Evolutionary conservation across 768 basidiomycete genomes (phyloP).

Genomic region (Heimioporus sp.): DNA sequence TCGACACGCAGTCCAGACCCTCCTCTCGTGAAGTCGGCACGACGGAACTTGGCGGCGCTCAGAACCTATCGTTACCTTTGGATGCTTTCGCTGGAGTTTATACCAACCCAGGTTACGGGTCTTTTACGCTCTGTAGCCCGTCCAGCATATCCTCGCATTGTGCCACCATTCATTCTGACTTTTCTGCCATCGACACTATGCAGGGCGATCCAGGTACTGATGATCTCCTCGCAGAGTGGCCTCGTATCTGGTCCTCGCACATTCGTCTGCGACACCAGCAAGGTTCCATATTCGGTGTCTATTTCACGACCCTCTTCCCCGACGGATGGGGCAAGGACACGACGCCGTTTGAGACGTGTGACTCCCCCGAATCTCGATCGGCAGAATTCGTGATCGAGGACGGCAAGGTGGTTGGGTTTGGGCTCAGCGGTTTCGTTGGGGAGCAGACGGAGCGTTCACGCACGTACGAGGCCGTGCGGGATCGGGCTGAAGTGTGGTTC

Average conservation of each 20-base stretch:
- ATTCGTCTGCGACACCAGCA: constrained; percentile 26
- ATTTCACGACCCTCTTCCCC: constrained; percentile 31
- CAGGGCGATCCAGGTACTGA: background rate
- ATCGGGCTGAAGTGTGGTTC: no score
- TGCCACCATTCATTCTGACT: constrained; percentile 24
- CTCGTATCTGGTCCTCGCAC: constrained; percentile 38
- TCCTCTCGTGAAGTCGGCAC: background rate
- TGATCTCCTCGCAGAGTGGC: constrained; percentile 32
- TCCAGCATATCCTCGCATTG: constrained; percentile 22
- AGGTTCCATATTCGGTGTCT: constrained; percentile 19
- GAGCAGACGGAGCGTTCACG: constrained; percentile 21
- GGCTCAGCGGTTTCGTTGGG: constrained; percentile 15
- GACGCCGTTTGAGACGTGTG: constrained; percentile 29
- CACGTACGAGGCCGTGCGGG: constrained; percentile 10
- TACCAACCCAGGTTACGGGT: constrained; percentile 36
- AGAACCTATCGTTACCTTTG: constrained; percentile 7
- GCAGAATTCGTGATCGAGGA: constrained; percentile 26
- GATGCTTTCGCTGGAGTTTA: constrained; percentile 37
- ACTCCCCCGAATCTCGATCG: background rate
- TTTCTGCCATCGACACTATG: constrained; percentile 24
- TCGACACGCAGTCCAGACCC: background rate
- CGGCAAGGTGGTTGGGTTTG: constrained; percentile 31
- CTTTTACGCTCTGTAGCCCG: constrained; percentile 36
- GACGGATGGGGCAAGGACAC: constrained; percentile 37
- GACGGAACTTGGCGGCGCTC: background rate